Evolutionary conservation across 129 eudicot species (phyloP).

Genomic region (Logfia minima): DNA sequence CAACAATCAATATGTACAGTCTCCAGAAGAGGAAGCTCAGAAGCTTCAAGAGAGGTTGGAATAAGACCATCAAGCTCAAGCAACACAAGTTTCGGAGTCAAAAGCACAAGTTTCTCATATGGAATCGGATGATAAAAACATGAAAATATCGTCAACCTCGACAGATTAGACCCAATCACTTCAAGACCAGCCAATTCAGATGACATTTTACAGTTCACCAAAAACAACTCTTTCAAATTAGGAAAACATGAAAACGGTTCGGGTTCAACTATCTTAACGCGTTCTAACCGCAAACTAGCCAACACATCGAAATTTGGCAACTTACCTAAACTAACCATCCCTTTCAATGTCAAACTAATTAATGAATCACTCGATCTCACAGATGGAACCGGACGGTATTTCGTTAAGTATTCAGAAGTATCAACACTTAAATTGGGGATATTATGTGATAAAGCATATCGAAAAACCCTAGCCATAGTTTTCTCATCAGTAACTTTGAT

Average conservation of each 20-base stretch:
- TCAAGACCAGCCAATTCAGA: constrained; percentile 17
- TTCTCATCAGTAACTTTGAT: constrained; percentile 6
- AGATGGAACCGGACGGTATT: constrained; percentile 7
- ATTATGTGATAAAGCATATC: background rate
- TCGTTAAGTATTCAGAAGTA: constrained; percentile 22
- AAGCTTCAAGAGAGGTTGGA: constrained; percentile 7
- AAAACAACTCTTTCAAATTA: constrained; percentile 28
- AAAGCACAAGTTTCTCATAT: constrained; percentile 21
- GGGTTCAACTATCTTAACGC: constrained; percentile 26
- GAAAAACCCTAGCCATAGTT: constrained; percentile 27
- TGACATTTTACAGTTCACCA: constrained; percentile 29
- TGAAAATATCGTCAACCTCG: constrained; percentile 21
- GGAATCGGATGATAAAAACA: constrained; percentile 32
- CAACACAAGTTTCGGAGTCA: constrained; percentile 22
- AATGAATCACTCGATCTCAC: constrained; percentile 10
- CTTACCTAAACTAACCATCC: constrained; percentile 24
- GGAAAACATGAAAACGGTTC: constrained; percentile 32
- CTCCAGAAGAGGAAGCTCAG: constrained; percentile 21
- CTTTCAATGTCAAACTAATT: constrained; percentile 21
- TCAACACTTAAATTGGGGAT: constrained; percentile 24
- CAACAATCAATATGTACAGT: constrained; percentile 26
- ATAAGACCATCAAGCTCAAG: constrained; percentile 28
- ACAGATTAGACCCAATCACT: constrained; percentile 17
- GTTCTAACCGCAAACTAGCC: constrained; percentile 25
- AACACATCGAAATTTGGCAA: background rate